These are phyloP conservation scores for Sporobolomyces roseus DNA, from an alignment of 768 basidiomycete species.

Conservation along the genomic window DNA sequence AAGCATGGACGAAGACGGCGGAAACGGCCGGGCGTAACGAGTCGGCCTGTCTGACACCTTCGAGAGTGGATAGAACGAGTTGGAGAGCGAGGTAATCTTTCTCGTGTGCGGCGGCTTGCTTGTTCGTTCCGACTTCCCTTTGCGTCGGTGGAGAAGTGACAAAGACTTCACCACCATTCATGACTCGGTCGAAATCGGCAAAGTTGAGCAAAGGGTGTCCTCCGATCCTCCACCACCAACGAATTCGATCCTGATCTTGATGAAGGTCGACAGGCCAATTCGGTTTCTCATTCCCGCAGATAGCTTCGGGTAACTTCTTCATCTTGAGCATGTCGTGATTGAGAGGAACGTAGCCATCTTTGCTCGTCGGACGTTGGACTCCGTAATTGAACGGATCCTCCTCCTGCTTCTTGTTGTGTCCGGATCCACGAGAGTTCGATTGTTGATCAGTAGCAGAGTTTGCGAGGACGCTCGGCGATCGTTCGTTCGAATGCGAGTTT, in stretches of 20 bases:
- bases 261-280: background rate
- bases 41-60: conserved; percentile 30
- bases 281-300: background rate
- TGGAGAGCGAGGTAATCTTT: conserved; percentile 28
- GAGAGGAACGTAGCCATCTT: conserved; percentile 26
- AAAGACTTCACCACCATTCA: conserved; percentile 14
- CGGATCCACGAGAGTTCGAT: background rate
- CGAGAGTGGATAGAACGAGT: conserved; percentile 15
- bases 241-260: conserved; percentile 11
- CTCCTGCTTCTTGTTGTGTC: background rate
- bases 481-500: too few relatives aligned
- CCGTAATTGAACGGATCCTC: conserved; percentile 21
- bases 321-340: background rate
- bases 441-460: background rate
- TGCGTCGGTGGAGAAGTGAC: conserved; percentile 1
- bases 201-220: conserved; percentile 1
- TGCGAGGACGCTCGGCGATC: background rate
- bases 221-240: conserved; percentile 11
- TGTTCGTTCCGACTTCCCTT: background rate
- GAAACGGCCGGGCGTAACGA: background rate
- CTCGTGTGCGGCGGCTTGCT: background rate
- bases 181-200: conserved; percentile 13
- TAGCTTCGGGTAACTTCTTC: background rate
- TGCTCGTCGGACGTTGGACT: background rate
- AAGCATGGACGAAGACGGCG: conserved; percentile 34